These are phyloP conservation scores for Pythium myriotylum DNA, from an alignment of 352 stramenopile species.

Conservation along the genomic window DNA sequence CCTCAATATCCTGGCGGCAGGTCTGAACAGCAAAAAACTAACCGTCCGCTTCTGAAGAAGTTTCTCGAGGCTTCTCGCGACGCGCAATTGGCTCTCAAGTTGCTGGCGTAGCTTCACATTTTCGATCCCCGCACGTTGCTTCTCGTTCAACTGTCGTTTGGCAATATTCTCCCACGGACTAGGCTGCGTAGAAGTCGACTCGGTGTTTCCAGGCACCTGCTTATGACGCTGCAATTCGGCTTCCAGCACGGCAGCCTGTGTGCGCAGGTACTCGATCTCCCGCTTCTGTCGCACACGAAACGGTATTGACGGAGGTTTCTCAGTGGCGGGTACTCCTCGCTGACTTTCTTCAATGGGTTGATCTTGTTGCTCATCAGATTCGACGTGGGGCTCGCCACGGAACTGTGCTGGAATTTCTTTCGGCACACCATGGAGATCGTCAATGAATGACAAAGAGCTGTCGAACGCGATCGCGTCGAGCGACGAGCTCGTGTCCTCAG, in stretches of 20 bases:
- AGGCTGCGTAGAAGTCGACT: too few relatives aligned
- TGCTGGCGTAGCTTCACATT: constrained; percentile 39
- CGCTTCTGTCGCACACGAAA: constrained; percentile 28
- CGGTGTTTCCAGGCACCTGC: not conserved
- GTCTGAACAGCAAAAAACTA: too few relatives aligned
- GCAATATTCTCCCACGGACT: constrained; percentile 35
- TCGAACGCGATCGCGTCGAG: not conserved
- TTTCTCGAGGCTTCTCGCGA: constrained; percentile 42
- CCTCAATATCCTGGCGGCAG: not conserved
- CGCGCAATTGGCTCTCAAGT: constrained; percentile 41
- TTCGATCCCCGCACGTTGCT: constrained; percentile 25
- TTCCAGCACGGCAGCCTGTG: constrained; percentile 31
- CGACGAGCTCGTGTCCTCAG: not conserved
- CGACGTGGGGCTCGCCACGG: not conserved
- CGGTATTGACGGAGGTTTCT: not conserved
- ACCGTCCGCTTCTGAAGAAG: constrained; percentile 41
- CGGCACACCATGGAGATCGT: not conserved
- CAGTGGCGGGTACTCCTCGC: not conserved
- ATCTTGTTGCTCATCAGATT: too few relatives aligned
- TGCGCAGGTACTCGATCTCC: constrained; percentile 39
- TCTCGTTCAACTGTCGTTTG: constrained; percentile 26
- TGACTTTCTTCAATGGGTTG: too few relatives aligned
- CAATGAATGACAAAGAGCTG: not conserved
- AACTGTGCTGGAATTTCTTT: not conserved
- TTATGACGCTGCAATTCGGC: constrained; percentile 16